phyloP scores from a whole-genome alignment of 2,329 filamentous ascomycete genomes.

The Beauveria scarabaeidicola region DNA sequence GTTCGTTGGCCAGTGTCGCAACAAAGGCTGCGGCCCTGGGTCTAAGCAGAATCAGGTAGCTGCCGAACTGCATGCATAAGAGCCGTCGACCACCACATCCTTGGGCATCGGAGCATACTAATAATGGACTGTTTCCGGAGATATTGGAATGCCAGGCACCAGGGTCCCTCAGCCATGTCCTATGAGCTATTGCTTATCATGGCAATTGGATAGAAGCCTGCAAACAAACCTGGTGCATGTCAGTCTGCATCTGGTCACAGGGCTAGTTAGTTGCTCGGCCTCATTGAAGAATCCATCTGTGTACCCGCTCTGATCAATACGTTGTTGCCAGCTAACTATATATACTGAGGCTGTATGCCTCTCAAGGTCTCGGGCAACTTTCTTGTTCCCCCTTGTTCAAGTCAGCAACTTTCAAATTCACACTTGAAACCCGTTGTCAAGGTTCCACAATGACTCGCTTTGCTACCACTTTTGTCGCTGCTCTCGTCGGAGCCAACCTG shows the following conservation, averaged over 20 bases:
- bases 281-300: not conserved
- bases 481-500: conserved; percentile 6
- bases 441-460: conserved; percentile 5
- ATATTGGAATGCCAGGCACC: not conserved
- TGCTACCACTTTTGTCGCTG: not conserved
- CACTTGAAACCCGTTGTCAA: not conserved
- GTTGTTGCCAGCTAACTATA: not conserved
- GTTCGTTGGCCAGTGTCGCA: not conserved
- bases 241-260: not conserved
- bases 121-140: not conserved
- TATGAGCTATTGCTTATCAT: not conserved
- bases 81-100: not conserved
- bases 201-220: not conserved
- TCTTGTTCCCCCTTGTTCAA: not conserved
- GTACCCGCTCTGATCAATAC: not conserved
- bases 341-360: not conserved
- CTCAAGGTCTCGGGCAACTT: not conserved
- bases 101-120: not conserved
- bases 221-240: not conserved
- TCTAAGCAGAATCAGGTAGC: conserved; percentile 1
- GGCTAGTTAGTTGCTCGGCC: not conserved
- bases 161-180: not conserved
- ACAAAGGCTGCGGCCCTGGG: not conserved
- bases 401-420: not conserved
- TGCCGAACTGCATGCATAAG: not conserved